Evolutionary conservation across 2,329 filamentous ascomycete species (phyloP).

Genomic region (Colletotrichum endophyticum): DNA sequence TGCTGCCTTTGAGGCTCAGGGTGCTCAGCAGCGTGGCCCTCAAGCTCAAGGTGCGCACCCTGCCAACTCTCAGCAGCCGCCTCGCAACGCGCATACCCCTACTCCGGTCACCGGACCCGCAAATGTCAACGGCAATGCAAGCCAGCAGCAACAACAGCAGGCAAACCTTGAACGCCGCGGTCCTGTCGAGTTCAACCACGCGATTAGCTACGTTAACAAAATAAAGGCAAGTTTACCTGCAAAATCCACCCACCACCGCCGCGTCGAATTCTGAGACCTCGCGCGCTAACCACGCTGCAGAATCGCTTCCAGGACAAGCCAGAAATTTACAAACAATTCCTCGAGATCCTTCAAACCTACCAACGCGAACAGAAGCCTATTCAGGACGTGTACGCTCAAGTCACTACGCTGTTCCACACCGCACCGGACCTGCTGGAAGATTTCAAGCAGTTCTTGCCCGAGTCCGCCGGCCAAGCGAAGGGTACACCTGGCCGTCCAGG

Average conservation of each 20-base stretch:
- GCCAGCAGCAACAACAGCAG: conserved; percentile 45
- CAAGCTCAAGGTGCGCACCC: conserved; percentile 36
- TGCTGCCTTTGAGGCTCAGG: conserved; percentile 31
- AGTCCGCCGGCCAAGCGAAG: conserved; percentile 69
- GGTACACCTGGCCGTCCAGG: conserved; percentile 59
- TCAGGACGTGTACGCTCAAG: conserved; percentile 96
- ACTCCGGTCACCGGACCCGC: conserved; percentile 62
- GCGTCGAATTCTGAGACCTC: background rate
- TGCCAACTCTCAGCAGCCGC: conserved; percentile 49
- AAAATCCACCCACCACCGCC: background rate
- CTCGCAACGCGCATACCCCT: conserved; percentile 63
- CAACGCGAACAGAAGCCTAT: conserved; percentile 98
- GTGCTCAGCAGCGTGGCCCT: conserved; percentile 34
- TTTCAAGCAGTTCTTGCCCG: conserved; percentile 97
- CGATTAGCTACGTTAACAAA: conserved; percentile 99
- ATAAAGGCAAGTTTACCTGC: conserved; percentile 76
- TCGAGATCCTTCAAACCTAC: conserved; percentile 97
- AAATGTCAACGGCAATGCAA: conserved; percentile 64
- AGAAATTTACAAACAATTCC: conserved; percentile 98
- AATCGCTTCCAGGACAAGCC: conserved; percentile 97
- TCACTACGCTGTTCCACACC: conserved; percentile 90
- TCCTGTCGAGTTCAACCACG: conserved; percentile 98
- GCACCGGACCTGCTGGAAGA: conserved; percentile 96
- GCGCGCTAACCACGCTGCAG: conserved; percentile 47
- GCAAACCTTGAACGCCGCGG: conserved; percentile 81